Conservation (phyloP, 345 rosid genomes). For the Eucalyptus urophylla region DNA sequence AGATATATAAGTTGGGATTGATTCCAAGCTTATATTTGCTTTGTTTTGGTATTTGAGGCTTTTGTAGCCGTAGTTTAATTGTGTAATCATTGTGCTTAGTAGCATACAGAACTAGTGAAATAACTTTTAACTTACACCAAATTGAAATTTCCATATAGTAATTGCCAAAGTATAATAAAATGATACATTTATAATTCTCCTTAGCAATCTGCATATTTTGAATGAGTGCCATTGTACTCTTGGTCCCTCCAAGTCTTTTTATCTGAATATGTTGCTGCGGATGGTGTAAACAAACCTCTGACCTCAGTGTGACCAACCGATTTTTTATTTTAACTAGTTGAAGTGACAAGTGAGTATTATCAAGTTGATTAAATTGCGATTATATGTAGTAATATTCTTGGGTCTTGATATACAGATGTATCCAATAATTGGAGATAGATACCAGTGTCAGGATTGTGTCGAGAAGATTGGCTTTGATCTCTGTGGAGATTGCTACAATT, state of each 20-base stretch:
- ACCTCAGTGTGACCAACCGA: neutral
- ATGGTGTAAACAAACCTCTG: neutral
- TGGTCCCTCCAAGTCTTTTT: too few relatives aligned
- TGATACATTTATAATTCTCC: neutral
- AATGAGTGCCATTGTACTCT: neutral
- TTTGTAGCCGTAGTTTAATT: neutral
- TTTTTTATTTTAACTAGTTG: neutral
- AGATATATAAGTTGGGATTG: neutral
- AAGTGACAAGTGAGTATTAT: neutral
- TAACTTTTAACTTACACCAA: neutral
- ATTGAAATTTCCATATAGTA: neutral
- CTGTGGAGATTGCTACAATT: conserved; percentile 68
- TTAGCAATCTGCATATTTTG: neutral
- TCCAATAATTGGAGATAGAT: conserved; percentile 74
- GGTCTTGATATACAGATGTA: conserved; percentile 26
- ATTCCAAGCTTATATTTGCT: neutral
- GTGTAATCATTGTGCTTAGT: neutral
- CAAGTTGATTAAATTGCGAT: neutral
- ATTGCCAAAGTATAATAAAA: neutral
- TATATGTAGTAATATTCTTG: neutral
- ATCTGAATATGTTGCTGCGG: neutral
- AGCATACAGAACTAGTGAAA: neutral
- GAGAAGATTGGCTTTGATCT: conserved; percentile 74
- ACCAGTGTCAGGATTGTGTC: conserved; percentile 55
- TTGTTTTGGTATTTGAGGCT: neutral